phyloP scores from a whole-genome alignment of 805 yeast genomes.

The Kuraishia ogatae region DNA sequence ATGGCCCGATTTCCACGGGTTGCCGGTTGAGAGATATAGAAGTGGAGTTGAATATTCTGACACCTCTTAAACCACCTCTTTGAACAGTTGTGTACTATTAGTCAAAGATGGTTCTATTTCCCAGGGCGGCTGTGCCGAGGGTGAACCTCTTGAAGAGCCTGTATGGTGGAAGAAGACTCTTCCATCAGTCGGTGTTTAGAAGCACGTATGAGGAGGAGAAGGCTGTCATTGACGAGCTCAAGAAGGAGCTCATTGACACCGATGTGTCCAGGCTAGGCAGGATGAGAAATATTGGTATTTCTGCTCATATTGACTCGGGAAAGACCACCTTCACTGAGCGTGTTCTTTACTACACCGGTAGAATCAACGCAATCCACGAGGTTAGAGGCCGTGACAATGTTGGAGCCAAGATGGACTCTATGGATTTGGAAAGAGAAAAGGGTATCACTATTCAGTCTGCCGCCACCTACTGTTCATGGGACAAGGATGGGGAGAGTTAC shows the following conservation, averaged over 20 bases:
- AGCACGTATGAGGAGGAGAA: constrained; percentile 67
- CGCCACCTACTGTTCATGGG: constrained; percentile 97
- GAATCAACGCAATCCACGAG: constrained; percentile 94
- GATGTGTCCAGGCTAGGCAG: constrained; percentile 44
- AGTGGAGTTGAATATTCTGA: not conserved
- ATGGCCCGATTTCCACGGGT: constrained; percentile 1
- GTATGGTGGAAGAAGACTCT: constrained; percentile 11
- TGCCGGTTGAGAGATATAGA: not conserved
- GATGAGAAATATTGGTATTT: constrained; percentile 92
- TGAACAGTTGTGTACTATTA: not conserved
- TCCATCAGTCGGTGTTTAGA: constrained; percentile 21
- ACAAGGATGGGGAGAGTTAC: constrained; percentile 55
- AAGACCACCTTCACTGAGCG: constrained; percentile 98
- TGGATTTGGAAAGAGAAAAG: constrained; percentile 97
- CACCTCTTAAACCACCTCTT: not conserved
- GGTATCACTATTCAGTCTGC: constrained; percentile 99
- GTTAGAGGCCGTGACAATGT: constrained; percentile 95
- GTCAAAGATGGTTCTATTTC: constrained; percentile 4
- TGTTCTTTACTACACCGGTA: constrained; percentile 90
- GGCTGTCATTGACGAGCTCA: constrained; percentile 52
- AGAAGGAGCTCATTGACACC: constrained; percentile 33
- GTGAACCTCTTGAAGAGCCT: not conserved
- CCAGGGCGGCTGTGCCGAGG: not conserved
- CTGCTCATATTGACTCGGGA: constrained; percentile 98
- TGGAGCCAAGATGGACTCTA: constrained; percentile 99